These are phyloP conservation scores for Mortierella sp. DNA, from an alignment of 371 early-diverging fungal species.

Conservation along the genomic window DNA sequence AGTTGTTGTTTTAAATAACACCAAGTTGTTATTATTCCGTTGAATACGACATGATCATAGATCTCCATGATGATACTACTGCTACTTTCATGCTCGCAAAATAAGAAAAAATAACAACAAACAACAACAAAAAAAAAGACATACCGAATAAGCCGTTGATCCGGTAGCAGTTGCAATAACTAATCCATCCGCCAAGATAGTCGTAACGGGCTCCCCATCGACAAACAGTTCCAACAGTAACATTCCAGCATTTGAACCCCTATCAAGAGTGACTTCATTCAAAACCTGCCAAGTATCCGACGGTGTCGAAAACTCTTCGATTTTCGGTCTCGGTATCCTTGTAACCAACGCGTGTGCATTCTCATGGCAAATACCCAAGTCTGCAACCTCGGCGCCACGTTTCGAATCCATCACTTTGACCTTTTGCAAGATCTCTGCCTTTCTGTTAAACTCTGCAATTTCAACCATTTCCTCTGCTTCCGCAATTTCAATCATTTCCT, in stretches of 20 bases:
- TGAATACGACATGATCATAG: not conserved
- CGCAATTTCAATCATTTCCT: not conserved
- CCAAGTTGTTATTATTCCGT: not conserved
- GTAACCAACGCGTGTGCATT: conserved; percentile 29
- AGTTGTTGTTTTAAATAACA: too few species aligned
- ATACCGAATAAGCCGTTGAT: conserved; percentile 90
- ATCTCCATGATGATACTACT: not conserved
- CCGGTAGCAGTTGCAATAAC: conserved; percentile 93
- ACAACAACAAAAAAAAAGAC: not conserved
- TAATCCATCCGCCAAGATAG: conserved; percentile 90
- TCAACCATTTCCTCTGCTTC: not conserved
- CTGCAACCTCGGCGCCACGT: conserved; percentile 32
- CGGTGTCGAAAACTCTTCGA: conserved; percentile 20
- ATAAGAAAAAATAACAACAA: too few species aligned
- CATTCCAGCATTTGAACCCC: conserved; percentile 78
- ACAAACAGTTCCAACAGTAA: conserved; percentile 70
- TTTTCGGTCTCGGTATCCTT: conserved; percentile 13
- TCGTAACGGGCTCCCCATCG: conserved; percentile 59
- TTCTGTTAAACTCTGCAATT: conserved; percentile 8
- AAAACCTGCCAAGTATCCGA: conserved; percentile 66
- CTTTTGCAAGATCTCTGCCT: conserved; percentile 30
- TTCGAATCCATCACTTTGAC: conserved; percentile 55
- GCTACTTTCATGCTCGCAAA: not conserved
- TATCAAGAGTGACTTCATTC: conserved; percentile 85
- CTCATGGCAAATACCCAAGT: conserved; percentile 39